Percentiles rank a stretch among this genome's conserved stretches.
phyloP scores from a whole-genome alignment of 208 protist genomes.

The Naegleria lovaniensis region DNA sequence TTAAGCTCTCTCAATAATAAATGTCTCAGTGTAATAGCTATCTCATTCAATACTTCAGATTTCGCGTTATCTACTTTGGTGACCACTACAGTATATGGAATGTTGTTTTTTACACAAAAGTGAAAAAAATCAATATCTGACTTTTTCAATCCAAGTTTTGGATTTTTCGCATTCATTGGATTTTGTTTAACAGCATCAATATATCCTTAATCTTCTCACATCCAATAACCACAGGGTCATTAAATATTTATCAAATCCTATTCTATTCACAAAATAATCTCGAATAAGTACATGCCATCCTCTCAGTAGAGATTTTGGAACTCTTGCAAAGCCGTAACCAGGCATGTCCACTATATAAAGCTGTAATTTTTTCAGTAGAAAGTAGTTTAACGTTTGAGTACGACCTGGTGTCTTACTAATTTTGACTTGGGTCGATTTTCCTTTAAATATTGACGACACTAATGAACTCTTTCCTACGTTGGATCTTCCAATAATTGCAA shows the following conservation, averaged over 20 bases:
- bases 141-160: not conserved
- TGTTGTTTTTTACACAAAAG: not conserved
- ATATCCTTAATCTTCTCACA: not conserved
- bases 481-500: slow-evolving; percentile 16
- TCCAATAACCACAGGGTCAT: slow-evolving; percentile 20
- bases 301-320: not conserved
- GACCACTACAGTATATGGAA: not conserved
- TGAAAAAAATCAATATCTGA: not conserved
- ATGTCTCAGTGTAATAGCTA: not conserved
- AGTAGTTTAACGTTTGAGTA: slow-evolving; percentile 15
- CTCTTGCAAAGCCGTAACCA: slow-evolving; percentile 5
- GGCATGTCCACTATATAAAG: not conserved
- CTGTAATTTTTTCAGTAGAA: not conserved
- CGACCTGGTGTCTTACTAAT: not conserved
- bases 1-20: not conserved
- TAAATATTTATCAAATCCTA: not conserved
- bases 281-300: not conserved
- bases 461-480: not conserved
- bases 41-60: not conserved
- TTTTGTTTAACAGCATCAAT: not conserved
- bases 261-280: not conserved
- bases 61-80: not conserved
- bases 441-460: not conserved
- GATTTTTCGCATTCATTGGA: not conserved
- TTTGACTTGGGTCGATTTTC: not conserved